Percentiles rank a stretch among this genome's conserved stretches.
Evolutionary conservation across 129 eudicot genomes (phyloP).

Genomic region (Rutidosis leptorrhynchoides): DNA sequence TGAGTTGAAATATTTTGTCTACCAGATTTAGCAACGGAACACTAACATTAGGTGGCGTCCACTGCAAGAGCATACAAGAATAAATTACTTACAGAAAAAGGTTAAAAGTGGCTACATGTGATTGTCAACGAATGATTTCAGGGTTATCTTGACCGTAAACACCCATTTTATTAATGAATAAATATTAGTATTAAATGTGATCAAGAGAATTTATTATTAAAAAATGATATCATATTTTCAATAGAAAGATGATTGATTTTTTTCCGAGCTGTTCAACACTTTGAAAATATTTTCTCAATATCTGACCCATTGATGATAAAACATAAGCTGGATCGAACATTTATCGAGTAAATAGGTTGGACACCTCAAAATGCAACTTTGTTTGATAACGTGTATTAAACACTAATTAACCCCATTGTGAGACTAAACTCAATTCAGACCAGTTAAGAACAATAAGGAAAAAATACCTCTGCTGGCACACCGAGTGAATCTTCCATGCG

Average conservation of each 20-base stretch:
- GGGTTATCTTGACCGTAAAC: not conserved
- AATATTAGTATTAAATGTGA: not conserved
- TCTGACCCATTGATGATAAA: not conserved
- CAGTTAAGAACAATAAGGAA: not conserved
- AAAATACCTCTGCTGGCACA: slow-evolving; percentile 87
- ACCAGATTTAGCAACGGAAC: slow-evolving; percentile 88
- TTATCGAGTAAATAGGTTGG: not conserved
- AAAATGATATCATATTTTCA: too few relatives aligned
- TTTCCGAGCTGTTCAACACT: not conserved
- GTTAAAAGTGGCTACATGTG: not conserved
- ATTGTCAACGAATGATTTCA: too few relatives aligned
- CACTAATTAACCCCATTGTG: not conserved
- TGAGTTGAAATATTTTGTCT: slow-evolving; percentile 91
- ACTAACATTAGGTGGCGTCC: slow-evolving; percentile 93
- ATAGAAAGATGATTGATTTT: not conserved
- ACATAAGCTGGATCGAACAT: not conserved
- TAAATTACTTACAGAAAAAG: not conserved
- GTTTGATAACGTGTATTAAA: not conserved
- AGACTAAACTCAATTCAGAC: not conserved
- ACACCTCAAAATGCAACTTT: not conserved
- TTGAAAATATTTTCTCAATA: too few relatives aligned
- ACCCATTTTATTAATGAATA: not conserved
- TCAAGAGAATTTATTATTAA: not conserved
- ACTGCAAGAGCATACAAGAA: slow-evolving; percentile 52
- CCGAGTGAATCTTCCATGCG: slow-evolving; percentile 52